phyloP scores from a whole-genome alignment of 352 stramenopile species.

The Phytophthora ohioensis region DNA sequence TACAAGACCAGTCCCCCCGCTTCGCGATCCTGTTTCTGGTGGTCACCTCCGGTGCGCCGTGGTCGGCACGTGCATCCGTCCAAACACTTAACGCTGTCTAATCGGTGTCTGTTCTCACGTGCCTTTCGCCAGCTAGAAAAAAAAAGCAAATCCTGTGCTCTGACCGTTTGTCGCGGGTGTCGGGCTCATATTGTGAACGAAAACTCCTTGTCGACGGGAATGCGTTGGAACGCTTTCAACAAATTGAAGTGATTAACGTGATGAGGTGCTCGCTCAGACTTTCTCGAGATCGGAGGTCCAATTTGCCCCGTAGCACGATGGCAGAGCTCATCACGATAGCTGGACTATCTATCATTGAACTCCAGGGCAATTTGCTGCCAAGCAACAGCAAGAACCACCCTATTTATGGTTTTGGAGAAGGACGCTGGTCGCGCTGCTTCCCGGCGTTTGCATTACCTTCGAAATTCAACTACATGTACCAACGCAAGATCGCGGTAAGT shows the following conservation, averaged over 20 bases:
- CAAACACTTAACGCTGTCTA: slow-evolving; percentile 4
- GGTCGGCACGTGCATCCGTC: neutral
- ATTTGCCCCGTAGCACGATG: neutral
- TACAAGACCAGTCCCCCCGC: slow-evolving; percentile 12
- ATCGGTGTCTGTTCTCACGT: slow-evolving; percentile 13
- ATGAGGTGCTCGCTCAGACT: neutral
- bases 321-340: slow-evolving; percentile 8
- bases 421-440: neutral
- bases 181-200: neutral
- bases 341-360: slow-evolving; percentile 25
- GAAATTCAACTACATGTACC: slow-evolving; percentile 3
- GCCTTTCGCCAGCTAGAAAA: slow-evolving; percentile 11
- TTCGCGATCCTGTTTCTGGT: slow-evolving; percentile 8
- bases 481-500: neutral
- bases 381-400: neutral
- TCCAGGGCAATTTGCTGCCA: slow-evolving; percentile 6
- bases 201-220: neutral
- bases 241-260: neutral
- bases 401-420: neutral
- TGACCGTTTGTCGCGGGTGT: neutral
- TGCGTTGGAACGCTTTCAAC: neutral
- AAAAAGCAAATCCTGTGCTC: slow-evolving; percentile 10
- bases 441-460: neutral
- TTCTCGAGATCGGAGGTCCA: slow-evolving; percentile 14
- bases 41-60: neutral